Evolutionary conservation across 1,284 basidiomycete genomes (phyloP), one percentile per base, ranked within the genome.

Genomic region (Inonotus obliquus): DNA sequence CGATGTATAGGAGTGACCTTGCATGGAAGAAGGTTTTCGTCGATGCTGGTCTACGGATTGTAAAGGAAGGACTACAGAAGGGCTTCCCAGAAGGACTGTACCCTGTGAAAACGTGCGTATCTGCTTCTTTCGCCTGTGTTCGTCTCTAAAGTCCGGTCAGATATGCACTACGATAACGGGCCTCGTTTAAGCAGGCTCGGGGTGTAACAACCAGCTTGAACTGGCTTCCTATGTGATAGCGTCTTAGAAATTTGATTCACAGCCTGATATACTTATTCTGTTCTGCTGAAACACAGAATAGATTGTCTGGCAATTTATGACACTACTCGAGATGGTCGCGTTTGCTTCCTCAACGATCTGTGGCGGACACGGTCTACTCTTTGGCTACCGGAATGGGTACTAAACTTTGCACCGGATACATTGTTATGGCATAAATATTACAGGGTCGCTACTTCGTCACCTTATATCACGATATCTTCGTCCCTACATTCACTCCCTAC

Each of bases 1-100:
- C 23, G 27, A 13, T 21, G 54, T 53, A n/a, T 52, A 54, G 35
- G 21, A 29, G 27, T 32, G 91, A 94, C 72, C 74, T 79, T 56
- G 89, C 87, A 54, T 97, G 92, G 89, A 89, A 91, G 69, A 73
- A 78, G 27, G 75, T 86, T 9, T 97, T 97, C 71, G 68, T 75
- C 29, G 74, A 81, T 57, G 90, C 92, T 1, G 89, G 89, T 4
- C 73, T 96, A 53, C 76, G 70, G 6, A 70, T 96, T 11, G 71
- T 93, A 11, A 77, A 81, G 67, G 85, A 95, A 66, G 82, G 90
- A 67, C 75, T 87, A 0, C 92, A 94, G 69, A 73, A 82, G 2
- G 94, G 94, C 0, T 83, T 97, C 59, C 93, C 92, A 0, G 79
- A 78, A 52, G 93, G 87, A 19, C 71, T 96, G 56, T 95, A 88